Conservation (phyloP, 2,329 filamentous ascomycete species). For the Colletotrichum sp. region DNA sequence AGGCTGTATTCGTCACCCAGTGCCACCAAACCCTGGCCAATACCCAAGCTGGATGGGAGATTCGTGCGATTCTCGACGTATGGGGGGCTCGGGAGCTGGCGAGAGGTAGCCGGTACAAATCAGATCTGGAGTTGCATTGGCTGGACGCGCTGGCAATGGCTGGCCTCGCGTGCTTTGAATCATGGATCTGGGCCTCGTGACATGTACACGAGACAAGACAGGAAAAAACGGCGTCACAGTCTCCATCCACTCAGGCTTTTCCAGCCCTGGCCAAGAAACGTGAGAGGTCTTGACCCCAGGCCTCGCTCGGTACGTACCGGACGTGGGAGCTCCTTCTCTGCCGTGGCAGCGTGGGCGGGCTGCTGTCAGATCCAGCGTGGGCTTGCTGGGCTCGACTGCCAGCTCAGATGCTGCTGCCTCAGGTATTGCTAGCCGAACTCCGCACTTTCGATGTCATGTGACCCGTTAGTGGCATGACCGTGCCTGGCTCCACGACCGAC, state of each 20-base stretch:
- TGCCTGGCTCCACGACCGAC: not conserved
- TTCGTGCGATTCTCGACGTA: not conserved
- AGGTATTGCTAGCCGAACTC: not conserved
- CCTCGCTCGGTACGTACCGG: not conserved
- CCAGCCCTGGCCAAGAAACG: not conserved
- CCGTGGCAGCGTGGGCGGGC: not conserved
- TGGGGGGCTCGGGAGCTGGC: not conserved
- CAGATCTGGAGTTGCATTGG: not conserved
- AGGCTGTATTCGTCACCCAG: conserved; percentile 8
- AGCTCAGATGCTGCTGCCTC: not conserved
- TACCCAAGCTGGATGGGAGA: not conserved
- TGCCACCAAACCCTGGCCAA: not conserved
- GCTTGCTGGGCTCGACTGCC: not conserved
- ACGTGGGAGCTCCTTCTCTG: not conserved
- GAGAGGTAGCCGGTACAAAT: not conserved
- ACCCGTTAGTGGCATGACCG: conserved; percentile 6
- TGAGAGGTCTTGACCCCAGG: not conserved
- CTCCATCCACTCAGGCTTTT: not conserved
- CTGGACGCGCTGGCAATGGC: not conserved
- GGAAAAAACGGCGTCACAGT: not conserved
- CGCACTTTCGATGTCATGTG: conserved; percentile 3
- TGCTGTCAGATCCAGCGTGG: not conserved
- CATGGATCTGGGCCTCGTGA: not conserved
- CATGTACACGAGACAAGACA: not conserved
- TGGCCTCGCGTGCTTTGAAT: not conserved